A percentile compares a stretch with the other conserved stretches of the same genome.
These are phyloP conservation scores for Trichoderma breve DNA, from an alignment of 2,329 filamentous ascomycete species.

Conservation along the genomic window DNA sequence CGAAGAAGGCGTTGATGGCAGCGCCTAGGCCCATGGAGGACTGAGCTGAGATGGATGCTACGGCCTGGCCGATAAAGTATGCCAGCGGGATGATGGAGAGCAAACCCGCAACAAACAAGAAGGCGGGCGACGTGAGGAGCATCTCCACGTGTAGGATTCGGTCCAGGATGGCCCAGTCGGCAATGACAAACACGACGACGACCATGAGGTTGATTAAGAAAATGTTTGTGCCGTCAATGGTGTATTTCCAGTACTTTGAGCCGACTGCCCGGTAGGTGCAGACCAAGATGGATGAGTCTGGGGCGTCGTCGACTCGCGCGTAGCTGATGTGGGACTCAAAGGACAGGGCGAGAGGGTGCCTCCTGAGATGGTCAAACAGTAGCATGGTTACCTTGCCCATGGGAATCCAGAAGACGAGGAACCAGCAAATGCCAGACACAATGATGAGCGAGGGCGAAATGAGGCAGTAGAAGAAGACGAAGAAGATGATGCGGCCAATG, in stretches of 20 bases:
- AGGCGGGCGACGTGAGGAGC: slow-evolving; percentile 75
- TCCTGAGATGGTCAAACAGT: slow-evolving; percentile 84
- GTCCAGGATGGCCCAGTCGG: slow-evolving; percentile 83
- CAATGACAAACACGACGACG: slow-evolving; percentile 89
- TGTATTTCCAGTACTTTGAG: slow-evolving; percentile 98
- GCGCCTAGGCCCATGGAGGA: slow-evolving; percentile 98
- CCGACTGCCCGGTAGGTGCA: slow-evolving; percentile 97
- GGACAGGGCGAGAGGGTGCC: slow-evolving; percentile 87
- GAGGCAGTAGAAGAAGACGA: slow-evolving; percentile 90
- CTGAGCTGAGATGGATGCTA: slow-evolving; percentile 96
- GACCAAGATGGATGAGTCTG: slow-evolving; percentile 81
- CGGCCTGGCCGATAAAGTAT: slow-evolving; percentile 98
- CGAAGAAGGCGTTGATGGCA: slow-evolving; percentile 97
- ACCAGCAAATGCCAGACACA: slow-evolving; percentile 88
- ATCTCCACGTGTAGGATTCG: slow-evolving; percentile 66
- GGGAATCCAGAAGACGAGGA: slow-evolving; percentile 95
- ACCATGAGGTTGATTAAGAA: slow-evolving; percentile 97
- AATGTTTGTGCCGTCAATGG: slow-evolving; percentile 95
- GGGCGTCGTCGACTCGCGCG: slow-evolving; percentile 66
- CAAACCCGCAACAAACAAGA: slow-evolving; percentile 80
- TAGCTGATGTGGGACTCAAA: slow-evolving; percentile 85
- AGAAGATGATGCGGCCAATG: slow-evolving; percentile 90
- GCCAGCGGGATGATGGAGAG: slow-evolving; percentile 94
- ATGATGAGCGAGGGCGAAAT: slow-evolving; percentile 83
- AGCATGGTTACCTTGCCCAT: slow-evolving; percentile 96